Evolutionary conservation across 345 rosid species (phyloP).

Genomic region (Populus simonii): DNA sequence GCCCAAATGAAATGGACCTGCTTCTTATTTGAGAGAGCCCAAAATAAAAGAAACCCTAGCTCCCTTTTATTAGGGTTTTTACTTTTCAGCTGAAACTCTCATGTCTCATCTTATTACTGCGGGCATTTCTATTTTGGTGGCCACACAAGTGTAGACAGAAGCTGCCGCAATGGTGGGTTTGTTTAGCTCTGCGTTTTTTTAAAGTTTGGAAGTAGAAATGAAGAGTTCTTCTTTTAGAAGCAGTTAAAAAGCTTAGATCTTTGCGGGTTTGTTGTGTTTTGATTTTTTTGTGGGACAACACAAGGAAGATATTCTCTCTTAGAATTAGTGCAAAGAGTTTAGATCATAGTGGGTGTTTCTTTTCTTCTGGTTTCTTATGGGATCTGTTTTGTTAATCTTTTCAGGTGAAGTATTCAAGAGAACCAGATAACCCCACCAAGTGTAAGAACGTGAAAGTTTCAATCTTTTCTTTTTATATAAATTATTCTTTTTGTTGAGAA

Average conservation of each 20-base stretch:
- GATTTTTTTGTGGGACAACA: background rate
- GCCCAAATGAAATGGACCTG: background rate
- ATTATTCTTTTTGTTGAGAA: background rate
- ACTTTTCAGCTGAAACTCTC: background rate
- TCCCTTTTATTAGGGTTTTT: slow-evolving; percentile 1
- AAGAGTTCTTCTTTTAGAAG: background rate
- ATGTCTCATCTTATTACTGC: background rate
- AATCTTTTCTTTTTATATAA: background rate
- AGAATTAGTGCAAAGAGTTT: background rate
- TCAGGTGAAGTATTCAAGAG: slow-evolving; percentile 75
- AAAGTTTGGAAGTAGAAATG: background rate
- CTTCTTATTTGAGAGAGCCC: background rate
- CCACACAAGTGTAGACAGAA: background rate
- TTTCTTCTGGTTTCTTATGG: background rate
- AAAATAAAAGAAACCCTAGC: background rate
- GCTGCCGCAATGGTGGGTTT: slow-evolving; percentile 16
- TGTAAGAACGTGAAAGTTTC: slow-evolving; percentile 33
- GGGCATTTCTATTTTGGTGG: background rate
- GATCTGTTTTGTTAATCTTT: slow-evolving; percentile 8
- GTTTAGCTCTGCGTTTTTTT: background rate
- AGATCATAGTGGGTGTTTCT: background rate
- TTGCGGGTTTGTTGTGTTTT: background rate
- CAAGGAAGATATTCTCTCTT: background rate
- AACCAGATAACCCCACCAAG: slow-evolving; percentile 74
- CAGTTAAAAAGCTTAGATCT: background rate